Conservation (phyloP, 305 asterid species). For the Fraxinus baroniana region DNA sequence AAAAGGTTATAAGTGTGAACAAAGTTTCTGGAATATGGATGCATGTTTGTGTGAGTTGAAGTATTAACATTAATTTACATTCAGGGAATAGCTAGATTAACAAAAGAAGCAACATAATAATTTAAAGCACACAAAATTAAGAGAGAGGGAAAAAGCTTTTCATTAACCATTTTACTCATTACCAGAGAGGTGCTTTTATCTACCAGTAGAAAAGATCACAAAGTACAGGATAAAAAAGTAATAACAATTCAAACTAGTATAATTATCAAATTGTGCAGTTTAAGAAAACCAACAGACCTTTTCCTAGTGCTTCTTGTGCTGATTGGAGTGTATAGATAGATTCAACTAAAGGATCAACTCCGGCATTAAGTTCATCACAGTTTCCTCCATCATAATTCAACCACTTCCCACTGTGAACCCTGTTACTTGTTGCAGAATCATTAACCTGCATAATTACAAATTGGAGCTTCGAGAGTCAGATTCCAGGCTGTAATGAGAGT, state of each 20-base stretch:
- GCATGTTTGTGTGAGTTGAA: background rate
- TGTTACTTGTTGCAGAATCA: constrained; percentile 42
- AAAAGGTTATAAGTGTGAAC: background rate
- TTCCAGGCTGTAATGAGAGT: constrained; percentile 89
- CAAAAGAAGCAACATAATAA: background rate
- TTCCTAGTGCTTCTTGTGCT: constrained; percentile 56
- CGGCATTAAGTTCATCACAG: constrained; percentile 45
- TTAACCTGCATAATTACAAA: constrained; percentile 61
- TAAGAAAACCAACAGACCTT: constrained; percentile 43
- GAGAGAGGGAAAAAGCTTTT: background rate
- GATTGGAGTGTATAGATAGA: constrained; percentile 53
- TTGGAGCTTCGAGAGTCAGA: constrained; percentile 82
- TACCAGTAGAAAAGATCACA: background rate
- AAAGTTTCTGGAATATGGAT: background rate
- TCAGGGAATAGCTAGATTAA: background rate
- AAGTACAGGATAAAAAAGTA: background rate
- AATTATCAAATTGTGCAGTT: background rate
- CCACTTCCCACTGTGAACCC: constrained; percentile 42
- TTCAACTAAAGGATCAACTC: constrained; percentile 47
- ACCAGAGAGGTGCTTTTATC: background rate
- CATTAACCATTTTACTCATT: background rate
- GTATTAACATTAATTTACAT: background rate
- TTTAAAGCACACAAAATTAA: background rate
- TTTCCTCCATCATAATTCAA: constrained; percentile 47
- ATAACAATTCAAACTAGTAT: constrained; percentile 1